phyloP scores from a whole-genome alignment of 768 basidiomycete species.

The Leccinum subgranulosum region DNA sequence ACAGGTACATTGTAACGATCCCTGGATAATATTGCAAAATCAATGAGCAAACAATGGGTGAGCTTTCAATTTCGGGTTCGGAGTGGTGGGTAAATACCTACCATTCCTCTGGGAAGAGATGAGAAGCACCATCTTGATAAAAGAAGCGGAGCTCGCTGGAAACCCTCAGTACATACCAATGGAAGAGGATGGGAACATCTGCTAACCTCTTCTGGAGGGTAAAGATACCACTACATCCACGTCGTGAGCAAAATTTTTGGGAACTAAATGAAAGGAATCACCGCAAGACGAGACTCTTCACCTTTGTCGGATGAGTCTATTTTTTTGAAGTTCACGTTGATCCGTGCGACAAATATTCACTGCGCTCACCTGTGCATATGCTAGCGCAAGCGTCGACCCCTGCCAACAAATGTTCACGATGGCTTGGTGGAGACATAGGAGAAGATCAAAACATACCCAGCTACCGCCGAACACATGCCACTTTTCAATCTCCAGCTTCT shows the following conservation, averaged over 20 bases:
- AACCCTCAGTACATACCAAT: not conserved
- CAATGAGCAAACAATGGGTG: not conserved
- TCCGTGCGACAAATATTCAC: not conserved
- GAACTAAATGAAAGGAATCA: slow-evolving; percentile 25
- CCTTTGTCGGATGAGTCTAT: slow-evolving; percentile 77
- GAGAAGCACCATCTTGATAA: slow-evolving; percentile 83
- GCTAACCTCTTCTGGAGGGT: slow-evolving; percentile 72
- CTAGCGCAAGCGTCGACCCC: slow-evolving; percentile 86
- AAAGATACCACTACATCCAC: slow-evolving; percentile 71
- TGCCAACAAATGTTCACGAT: slow-evolving; percentile 17
- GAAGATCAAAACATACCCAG: slow-evolving; percentile 58
- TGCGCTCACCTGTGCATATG: slow-evolving; percentile 71
- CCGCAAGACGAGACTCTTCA: slow-evolving; percentile 77
- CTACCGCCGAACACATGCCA: slow-evolving; percentile 97
- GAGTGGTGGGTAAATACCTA: slow-evolving; percentile 27
- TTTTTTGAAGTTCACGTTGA: not conserved
- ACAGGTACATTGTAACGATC: slow-evolving; percentile 80
- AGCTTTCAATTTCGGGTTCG: not conserved
- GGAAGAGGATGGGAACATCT: not conserved
- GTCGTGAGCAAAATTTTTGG: not conserved
- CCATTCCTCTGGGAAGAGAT: slow-evolving; percentile 89
- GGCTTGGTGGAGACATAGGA: not conserved
- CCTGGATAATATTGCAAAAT: slow-evolving; percentile 41
- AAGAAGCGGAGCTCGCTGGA: slow-evolving; percentile 81
- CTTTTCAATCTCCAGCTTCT: slow-evolving; percentile 71